Base-by-base conservation (phyloP, 192 early-diverging fungal species). In the Coemansia sp. region DNA sequence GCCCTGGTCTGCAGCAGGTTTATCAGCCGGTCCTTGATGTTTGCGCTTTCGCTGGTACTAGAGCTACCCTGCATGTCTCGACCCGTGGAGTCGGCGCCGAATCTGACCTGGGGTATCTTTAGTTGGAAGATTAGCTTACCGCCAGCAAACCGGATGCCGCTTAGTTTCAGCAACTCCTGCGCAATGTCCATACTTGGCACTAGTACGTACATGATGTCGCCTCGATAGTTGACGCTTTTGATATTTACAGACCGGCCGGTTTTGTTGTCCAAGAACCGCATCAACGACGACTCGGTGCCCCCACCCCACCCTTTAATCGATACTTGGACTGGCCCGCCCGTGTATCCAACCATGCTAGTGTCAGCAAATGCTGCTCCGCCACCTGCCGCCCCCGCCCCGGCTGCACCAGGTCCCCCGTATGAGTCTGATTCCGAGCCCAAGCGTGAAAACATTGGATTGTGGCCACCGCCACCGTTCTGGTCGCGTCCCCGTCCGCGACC, bases 251-350 rank as follows among this genome's bases (percentile, higher is more conserved):
- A 57, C 5, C 61, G 67, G 2, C 67, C 70, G 2, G 60, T 38
- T 63, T 82, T 82, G 64, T 34, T 69, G 47, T 76, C 61, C 13
- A 82, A 60, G 33, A 82, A 82, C 52, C 63, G 68, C 10, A 62
- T 23, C 56, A 82, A 67, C 45, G 75, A 72, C 16, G 37, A 45
- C 26, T 76, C 70, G 16, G 68, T 73, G 42, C 66, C 75, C n/a
- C 79, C 79, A 16, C 66, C 60, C 70, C 79, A 76, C 23, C 79
- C 79, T 59, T 73, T 76, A 6, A 82, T 64, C 28, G 79, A 73
- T 9, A 82, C 65, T 50, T 73, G 74, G 31, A 69, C 70, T 12
- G 70, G 60, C 10, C 75, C 75, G 2, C 56, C 70, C 16, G 38
- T 61, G 36, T 63, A 60, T 23, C 65, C 61, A 43, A 64, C 61